phyloP scores from a whole-genome alignment of 1,139 yeast genomes.

The Zygoascus hellenicus region DNA sequence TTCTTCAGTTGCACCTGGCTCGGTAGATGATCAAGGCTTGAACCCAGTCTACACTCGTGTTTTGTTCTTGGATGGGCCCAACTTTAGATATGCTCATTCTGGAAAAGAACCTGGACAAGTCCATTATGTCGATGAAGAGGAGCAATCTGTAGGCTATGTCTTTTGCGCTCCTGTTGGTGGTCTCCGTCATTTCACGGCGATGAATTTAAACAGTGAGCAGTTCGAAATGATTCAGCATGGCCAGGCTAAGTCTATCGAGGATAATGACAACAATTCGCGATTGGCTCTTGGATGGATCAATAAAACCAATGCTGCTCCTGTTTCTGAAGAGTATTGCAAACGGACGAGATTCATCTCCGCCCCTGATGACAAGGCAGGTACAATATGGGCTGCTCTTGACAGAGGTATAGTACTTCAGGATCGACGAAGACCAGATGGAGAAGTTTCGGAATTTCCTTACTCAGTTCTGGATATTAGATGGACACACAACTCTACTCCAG shows the following conservation, averaged over 20 bases:
- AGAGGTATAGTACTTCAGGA: conserved; percentile 36
- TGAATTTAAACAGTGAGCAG: conserved; percentile 31
- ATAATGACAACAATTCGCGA: conserved; percentile 27
- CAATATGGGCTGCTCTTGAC: conserved; percentile 42
- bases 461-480: conserved; percentile 44
- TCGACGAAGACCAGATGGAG: conserved; percentile 2
- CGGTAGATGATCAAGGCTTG: neutral
- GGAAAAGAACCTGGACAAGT: conserved; percentile 39
- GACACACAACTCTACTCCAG: conserved; percentile 37
- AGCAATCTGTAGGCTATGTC: conserved; percentile 20
- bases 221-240: conserved; percentile 27
- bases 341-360: conserved; percentile 29
- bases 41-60: conserved; percentile 16
- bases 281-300: conserved; percentile 37
- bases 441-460: conserved; percentile 38
- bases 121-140: conserved; percentile 21
- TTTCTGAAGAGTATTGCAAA: conserved; percentile 25
- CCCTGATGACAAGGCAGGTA: conserved; percentile 13
- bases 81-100: conserved; percentile 31
- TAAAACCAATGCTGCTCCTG: conserved; percentile 27
- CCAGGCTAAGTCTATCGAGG: conserved; percentile 13
- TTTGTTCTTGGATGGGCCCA: conserved; percentile 35
- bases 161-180: conserved; percentile 50
- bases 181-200: conserved; percentile 41
- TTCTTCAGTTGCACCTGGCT: conserved; percentile 11